These are phyloP conservation scores for Malassezia japonica DNA, from an alignment of 1,284 basidiomycete genomes.

Conservation along the genomic window DNA sequence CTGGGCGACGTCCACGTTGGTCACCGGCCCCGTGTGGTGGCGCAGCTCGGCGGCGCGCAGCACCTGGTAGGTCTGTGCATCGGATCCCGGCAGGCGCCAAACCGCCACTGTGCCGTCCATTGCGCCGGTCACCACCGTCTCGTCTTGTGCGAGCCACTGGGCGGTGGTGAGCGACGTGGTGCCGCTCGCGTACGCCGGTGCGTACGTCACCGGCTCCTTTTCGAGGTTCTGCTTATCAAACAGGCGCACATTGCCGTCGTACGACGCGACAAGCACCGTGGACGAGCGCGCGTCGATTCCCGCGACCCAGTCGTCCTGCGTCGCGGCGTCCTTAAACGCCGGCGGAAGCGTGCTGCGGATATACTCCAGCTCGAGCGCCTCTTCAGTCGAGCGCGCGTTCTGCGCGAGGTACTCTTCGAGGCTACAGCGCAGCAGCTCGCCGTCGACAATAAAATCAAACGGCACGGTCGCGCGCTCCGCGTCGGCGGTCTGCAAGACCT, in stretches of 20 bases:
- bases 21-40: slow-evolving; percentile 25
- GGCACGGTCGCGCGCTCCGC: slow-evolving; percentile 57
- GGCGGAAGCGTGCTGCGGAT: slow-evolving; percentile 85
- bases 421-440: slow-evolving; percentile 66
- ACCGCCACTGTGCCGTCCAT: slow-evolving; percentile 63
- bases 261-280: slow-evolving; percentile 54
- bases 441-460: slow-evolving; percentile 83
- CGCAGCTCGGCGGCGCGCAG: slow-evolving; percentile 15
- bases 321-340: slow-evolving; percentile 65
- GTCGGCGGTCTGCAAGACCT: slow-evolving; percentile 63
- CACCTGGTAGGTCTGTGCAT: slow-evolving; percentile 6
- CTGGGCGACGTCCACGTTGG: slow-evolving; percentile 19
- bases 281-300: slow-evolving; percentile 62
- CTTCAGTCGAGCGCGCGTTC: slow-evolving; percentile 62
- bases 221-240: slow-evolving; percentile 22
- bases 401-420: slow-evolving; percentile 69
- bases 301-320: slow-evolving; percentile 90
- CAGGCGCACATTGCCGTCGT: slow-evolving; percentile 44
- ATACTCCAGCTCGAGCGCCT: slow-evolving; percentile 86
- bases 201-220: slow-evolving; percentile 26
- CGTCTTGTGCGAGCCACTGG: slow-evolving; percentile 52
- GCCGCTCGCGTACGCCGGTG: slow-evolving; percentile 16
- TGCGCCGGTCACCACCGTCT: slow-evolving; percentile 61
- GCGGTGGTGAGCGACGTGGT: slow-evolving; percentile 61
- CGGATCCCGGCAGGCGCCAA: slow-evolving; percentile 18